phyloP scores from a whole-genome alignment of 495 filamentous ascomycete genomes.

The Sordaria brevicollis region DNA sequence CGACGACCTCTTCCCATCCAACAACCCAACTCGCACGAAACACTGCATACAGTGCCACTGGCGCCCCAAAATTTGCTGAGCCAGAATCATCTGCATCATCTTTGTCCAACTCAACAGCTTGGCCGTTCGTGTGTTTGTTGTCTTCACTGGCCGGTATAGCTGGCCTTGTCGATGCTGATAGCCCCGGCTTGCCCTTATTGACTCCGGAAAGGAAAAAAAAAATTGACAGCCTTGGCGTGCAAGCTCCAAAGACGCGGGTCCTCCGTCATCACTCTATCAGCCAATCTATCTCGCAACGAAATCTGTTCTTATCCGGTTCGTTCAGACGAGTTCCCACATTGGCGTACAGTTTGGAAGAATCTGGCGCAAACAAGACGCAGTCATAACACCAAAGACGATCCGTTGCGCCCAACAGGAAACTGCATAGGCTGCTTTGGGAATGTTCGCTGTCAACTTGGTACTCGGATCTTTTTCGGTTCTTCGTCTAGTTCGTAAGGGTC shows the following conservation, averaged over 20 bases:
- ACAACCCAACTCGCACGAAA: conserved; percentile 24
- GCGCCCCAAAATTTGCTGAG: conserved; percentile 29
- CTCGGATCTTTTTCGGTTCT: conserved; percentile 18
- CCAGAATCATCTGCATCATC: conserved; percentile 35
- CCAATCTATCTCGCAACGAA: background rate
- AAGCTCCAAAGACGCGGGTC: background rate
- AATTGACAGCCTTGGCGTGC: background rate
- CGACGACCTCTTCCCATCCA: conserved; percentile 9
- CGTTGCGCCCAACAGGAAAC: background rate
- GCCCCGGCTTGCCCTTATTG: background rate
- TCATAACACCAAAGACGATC: background rate
- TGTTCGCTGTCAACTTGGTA: conserved; percentile 14
- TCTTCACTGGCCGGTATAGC: conserved; percentile 3
- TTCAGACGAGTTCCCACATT: background rate
- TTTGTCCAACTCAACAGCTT: conserved; percentile 27
- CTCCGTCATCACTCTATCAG: background rate
- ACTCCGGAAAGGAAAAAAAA: background rate
- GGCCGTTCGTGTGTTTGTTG: conserved; percentile 7
- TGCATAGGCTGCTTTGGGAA: conserved; percentile 15
- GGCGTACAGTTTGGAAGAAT: background rate
- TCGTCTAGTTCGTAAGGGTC: conserved; percentile 13
- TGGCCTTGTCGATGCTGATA: background rate
- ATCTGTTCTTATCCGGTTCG: background rate
- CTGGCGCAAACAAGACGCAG: background rate
- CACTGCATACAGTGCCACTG: conserved; percentile 35